Base-by-base conservation (phyloP, 2,329 filamentous ascomycete species). In the Stagonosporopsis cucurbitacearum region DNA sequence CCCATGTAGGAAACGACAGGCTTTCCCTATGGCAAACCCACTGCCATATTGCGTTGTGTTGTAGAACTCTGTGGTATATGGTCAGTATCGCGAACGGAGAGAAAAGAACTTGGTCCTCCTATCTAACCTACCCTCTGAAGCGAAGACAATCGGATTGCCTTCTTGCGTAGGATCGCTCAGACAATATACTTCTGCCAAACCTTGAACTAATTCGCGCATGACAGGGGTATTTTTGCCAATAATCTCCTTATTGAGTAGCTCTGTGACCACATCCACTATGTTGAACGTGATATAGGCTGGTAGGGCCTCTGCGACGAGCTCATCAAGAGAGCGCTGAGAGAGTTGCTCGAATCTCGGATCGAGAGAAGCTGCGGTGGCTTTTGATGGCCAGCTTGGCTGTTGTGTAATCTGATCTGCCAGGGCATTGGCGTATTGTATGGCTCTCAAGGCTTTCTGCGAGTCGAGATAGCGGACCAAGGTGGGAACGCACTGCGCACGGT, bases 1-100 rank as follows among this genome's bases (percentile, higher is more conserved):
- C 0, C 90, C 89, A 70, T 92, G 89, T 1, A 92, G 80, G 65
- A 92, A 91, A 8, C 89, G 84, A 65, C 89, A 92, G 61, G 92
- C 91, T 23, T 87, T 84, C 0, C 89, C 89, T n/a, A 92, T 82
- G 2, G 86, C 83, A 67, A 91, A 90, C 44, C 82, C 82, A 77
- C 88, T 84, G 2, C 87, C 87, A 66, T 91, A 91, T 63, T 91
- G 87, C 0, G 88, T 91, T 6, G 86, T 88, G 37, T 83, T 81
- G 62, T 89, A 83, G 67, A 91, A 91, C 70, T 89, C 88, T 88
- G 32, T 6, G 23, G 25, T 35, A 13, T 19, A 4, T 9, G 3
- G 9, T 43, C 32, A 58, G 50, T 25, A 22, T 15, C 6, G 6
- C 12, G 9, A 33, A 9, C 15, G 42, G 12, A 11, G 8, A n/a